These are phyloP conservation scores for Trametes villosa DNA, from an alignment of 768 basidiomycete genomes.

Conservation along the genomic window DNA sequence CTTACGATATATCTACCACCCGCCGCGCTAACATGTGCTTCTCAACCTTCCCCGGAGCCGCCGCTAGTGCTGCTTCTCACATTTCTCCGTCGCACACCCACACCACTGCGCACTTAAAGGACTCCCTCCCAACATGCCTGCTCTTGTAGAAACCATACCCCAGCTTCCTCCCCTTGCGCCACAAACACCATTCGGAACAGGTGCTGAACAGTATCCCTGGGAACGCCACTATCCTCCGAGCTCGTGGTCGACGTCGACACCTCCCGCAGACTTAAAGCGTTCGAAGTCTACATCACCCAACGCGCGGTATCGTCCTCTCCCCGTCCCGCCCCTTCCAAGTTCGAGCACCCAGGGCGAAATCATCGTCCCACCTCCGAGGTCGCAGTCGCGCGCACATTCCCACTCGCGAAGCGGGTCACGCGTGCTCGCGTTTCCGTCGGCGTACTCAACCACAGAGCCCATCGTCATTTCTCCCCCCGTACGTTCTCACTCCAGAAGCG, in stretches of 20 bases:
- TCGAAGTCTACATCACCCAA: slow-evolving; percentile 13
- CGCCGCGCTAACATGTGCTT: slow-evolving; percentile 1
- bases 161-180: slow-evolving; percentile 10
- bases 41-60: slow-evolving; percentile 11
- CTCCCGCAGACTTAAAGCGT: not conserved
- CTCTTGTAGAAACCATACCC: not conserved
- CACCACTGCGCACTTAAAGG: not conserved
- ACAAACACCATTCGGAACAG: slow-evolving; percentile 12
- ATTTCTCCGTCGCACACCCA: not conserved
- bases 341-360: not conserved
- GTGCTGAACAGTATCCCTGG: slow-evolving; percentile 5
- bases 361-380: not conserved
- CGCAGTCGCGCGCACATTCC: slow-evolving; percentile 1
- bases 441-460: slow-evolving; percentile 12
- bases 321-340: not conserved
- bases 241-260: not conserved
- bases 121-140: not conserved
- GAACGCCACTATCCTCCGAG: slow-evolving; percentile 11
- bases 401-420: slow-evolving; percentile 13
- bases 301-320: not conserved
- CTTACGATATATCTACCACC: slow-evolving; percentile 13
- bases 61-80: not conserved
- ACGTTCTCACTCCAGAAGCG: slow-evolving; percentile 11
- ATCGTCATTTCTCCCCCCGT: slow-evolving; percentile 13
- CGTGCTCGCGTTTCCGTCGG: slow-evolving; percentile 13